phyloP scores from a whole-genome alignment of 495 filamentous ascomycete genomes.

The Annulohypoxylon maeteangense region DNA sequence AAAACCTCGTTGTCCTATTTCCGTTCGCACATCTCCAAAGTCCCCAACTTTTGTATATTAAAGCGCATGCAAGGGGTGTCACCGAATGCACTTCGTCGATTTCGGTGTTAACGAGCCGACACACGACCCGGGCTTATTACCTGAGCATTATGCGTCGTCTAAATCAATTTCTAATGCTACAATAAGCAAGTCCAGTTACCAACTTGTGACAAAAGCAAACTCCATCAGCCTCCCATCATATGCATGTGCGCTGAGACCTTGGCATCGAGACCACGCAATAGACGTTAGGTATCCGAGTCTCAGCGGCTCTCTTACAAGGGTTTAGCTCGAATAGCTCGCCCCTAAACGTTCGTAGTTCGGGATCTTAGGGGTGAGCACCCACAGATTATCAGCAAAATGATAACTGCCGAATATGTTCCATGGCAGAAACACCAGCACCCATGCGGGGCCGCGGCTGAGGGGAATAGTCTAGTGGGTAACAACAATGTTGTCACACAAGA shows the following conservation, averaged over 20 bases:
- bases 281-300: conserved; percentile 9
- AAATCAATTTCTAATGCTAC: conserved; percentile 36
- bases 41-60: conserved; percentile 22
- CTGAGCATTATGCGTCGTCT: conserved; percentile 35
- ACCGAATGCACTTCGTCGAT: conserved; percentile 7
- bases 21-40: conserved; percentile 19
- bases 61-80: not conserved
- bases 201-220: conserved; percentile 5
- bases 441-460: conserved; percentile 42
- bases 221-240: not conserved
- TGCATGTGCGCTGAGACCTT: conserved; percentile 13
- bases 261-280: conserved; percentile 12
- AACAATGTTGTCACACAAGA: conserved; percentile 11
- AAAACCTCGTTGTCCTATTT: conserved; percentile 7
- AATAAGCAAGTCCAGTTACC: conserved; percentile 22
- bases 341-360: conserved; percentile 25
- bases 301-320: conserved; percentile 8
- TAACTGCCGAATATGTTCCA: conserved; percentile 40
- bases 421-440: conserved; percentile 28
- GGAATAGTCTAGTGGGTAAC: conserved; percentile 9
- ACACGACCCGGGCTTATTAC: conserved; percentile 23
- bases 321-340: conserved; percentile 10
- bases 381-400: conserved; percentile 23
- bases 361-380: conserved; percentile 22
- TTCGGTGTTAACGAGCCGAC: conserved; percentile 22